Evolutionary conservation across 805 yeast species (phyloP), one percentile per base, ranked within the genome.

Genomic region (Candida berthetii): DNA sequence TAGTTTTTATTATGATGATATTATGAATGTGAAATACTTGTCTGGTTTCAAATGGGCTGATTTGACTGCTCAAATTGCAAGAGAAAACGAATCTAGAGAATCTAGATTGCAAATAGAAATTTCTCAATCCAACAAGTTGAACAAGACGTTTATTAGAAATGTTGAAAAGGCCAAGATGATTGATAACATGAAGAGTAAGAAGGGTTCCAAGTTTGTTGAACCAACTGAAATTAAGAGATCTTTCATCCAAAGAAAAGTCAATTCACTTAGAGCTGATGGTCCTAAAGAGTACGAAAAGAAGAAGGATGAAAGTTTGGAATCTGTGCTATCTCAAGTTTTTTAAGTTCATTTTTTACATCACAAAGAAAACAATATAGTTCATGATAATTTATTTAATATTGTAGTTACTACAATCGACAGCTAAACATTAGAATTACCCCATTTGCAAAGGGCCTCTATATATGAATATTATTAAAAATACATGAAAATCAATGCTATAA

Each of bases 11-110:
- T 84, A 93, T 56, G 99, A 93, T 62, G 99, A 93, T 66, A 82
- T 93, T 20, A 72, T 95, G 68, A 93, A 89, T 59, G 80, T 91
- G 45, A 91, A 86, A 61, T 93, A 93, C 54, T 68, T 93, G 46
- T 81, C 87, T 9, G 89, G 91, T 2, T 93, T 91, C 73, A 93
- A 93, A 58, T 93, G 99, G 99, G 73, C 83, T 42, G 95, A 93
- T 55, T 70, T 93, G 58, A 90, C 97, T 3, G 95, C 85, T 58
- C 96, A 91, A 58, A 85, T 91, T 48, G 89, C 96, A 3, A 78
- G 78, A 54, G 98, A 93, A 64, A 82, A 84, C 48, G 96, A 90
- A 61, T 73, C 82, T 35, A 80, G 96, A 61, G 95, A 89, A 55
- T 79, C 91, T 40, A 89, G 86, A 64, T 69, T 91, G 55, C 82